Evolutionary conservation across 164 flowering plant genomes (phyloP).

Genomic region (Tetrastigma voinierianum): DNA sequence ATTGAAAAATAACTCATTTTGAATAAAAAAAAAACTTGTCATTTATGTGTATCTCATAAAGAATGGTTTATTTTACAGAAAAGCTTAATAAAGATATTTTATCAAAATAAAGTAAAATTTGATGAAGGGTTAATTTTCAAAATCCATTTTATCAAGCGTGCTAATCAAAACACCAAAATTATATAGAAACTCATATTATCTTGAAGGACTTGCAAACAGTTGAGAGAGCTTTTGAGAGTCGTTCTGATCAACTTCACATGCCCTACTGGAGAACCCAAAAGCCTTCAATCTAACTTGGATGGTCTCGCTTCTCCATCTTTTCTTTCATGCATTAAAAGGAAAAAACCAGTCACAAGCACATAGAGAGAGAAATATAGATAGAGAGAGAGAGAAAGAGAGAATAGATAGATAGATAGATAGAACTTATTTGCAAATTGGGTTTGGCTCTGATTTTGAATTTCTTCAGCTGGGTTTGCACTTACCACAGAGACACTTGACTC

Average conservation of each 20-base stretch:
- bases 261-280: constrained; percentile 10
- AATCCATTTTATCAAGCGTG: too few species aligned
- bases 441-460: constrained; percentile 29
- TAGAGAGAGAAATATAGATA: neutral
- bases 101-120: too few species aligned
- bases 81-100: too few species aligned
- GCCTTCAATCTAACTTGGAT: constrained; percentile 11
- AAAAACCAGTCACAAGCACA: neutral
- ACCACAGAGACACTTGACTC: constrained; percentile 45
- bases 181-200: neutral
- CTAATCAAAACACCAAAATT: too few species aligned
- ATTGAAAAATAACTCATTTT: too few species aligned
- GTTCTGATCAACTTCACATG: constrained; percentile 23
- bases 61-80: too few species aligned
- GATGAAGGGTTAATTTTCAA: too few species aligned
- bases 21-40: too few species aligned
- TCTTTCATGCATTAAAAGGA: neutral
- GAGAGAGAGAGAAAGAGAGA: constrained; percentile 4
- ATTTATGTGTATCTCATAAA: too few species aligned
- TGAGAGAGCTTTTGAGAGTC: constrained; percentile 26
- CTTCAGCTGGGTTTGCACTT: constrained; percentile 14
- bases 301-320: constrained; percentile 13
- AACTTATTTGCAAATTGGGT: constrained; percentile 18
- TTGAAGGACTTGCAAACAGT: constrained; percentile 19
- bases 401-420: neutral